Evolutionary conservation across 2,329 filamentous ascomycete species (phyloP), one percentile per base, ranked within the genome.

Genomic region (Clonostachys solani): DNA sequence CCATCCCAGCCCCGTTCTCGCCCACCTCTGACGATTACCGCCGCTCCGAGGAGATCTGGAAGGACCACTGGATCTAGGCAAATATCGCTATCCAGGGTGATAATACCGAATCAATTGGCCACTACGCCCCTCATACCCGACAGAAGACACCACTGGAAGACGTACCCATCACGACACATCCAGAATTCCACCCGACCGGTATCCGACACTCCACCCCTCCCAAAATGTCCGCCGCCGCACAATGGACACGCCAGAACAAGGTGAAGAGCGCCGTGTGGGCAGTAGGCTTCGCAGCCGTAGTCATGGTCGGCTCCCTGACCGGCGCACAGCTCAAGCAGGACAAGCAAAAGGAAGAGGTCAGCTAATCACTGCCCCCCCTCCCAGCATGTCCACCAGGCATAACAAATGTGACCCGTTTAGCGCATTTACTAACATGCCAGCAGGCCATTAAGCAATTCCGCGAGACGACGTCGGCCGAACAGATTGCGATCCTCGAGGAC

Each of bases 301-400:
- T 74, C 50, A 62, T 70, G 49, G 71, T 74, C 33, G 73, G 74
- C 49, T 60, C 69, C 41, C 63, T 73, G 42, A 76, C 75, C 47
- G 75, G 75, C 45, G 75, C 74, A 7, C 69, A 71, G 42, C 56
- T 78, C 42, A 77, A 77, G 60, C 66, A 67, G 43, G 70, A 75
- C 49, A 63, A 68, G 49, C 72, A 78, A 51, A 74, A 68, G 54
- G 60, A 65, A 51, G 60, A 72, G 55, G 73, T 75, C 49, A 37
- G 57, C 7, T 9, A 38, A 38, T 18, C 36, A n/a, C 12, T 1
- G 36, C 42, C 37, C 33, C 18, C 5, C 37, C 37, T n/a, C 16
- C n/a, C 17, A 23, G 7, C 23, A 23, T 23, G n/a, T n/a, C n/a
- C n/a, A n/a, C n/a, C n/a, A n/a, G n/a, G n/a, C n/a, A n/a, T n/a